These are phyloP conservation scores for Harringtonia aguacate DNA, from an alignment of 2,329 filamentous ascomycete species.

Conservation along the genomic window DNA sequence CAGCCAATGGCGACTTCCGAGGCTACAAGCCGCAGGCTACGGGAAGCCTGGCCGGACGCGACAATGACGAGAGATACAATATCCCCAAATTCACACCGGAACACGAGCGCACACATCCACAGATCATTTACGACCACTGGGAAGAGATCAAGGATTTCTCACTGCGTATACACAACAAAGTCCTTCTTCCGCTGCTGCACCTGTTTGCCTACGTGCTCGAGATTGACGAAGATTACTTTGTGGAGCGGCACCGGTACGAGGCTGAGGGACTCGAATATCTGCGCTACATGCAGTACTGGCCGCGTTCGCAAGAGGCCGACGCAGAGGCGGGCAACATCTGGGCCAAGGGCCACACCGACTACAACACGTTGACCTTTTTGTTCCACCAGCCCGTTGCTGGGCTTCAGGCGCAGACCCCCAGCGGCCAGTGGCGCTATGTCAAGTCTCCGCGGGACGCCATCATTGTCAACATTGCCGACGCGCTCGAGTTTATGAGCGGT, in stretches of 20 bases:
- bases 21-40: conserved; percentile 32
- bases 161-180: conserved; percentile 29
- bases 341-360: conserved; percentile 28
- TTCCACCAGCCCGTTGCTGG: conserved; percentile 20
- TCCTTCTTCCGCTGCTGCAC: conserved; percentile 40
- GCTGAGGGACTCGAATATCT: conserved; percentile 42
- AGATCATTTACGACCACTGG: conserved; percentile 33
- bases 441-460: conserved; percentile 27
- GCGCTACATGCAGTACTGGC: conserved; percentile 46
- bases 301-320: conserved; percentile 20
- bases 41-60: conserved; percentile 21
- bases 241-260: conserved; percentile 43
- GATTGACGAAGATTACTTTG: conserved; percentile 43
- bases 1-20: conserved; percentile 36
- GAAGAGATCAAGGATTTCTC: conserved; percentile 44
- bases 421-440: conserved; percentile 29
- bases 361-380: not conserved
- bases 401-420: conserved; percentile 29
- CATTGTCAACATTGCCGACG: conserved; percentile 26
- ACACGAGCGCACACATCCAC: conserved; percentile 31
- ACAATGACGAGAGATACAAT: conserved; percentile 49
- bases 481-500: conserved; percentile 18
- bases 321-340: conserved; percentile 15
- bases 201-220: conserved; percentile 48
- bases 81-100: conserved; percentile 42